A percentile compares a stretch with the other conserved stretches of the same genome.
These are phyloP conservation scores for Puccinia polysora DNA, from an alignment of 1,284 basidiomycete genomes.

Conservation along the genomic window DNA sequence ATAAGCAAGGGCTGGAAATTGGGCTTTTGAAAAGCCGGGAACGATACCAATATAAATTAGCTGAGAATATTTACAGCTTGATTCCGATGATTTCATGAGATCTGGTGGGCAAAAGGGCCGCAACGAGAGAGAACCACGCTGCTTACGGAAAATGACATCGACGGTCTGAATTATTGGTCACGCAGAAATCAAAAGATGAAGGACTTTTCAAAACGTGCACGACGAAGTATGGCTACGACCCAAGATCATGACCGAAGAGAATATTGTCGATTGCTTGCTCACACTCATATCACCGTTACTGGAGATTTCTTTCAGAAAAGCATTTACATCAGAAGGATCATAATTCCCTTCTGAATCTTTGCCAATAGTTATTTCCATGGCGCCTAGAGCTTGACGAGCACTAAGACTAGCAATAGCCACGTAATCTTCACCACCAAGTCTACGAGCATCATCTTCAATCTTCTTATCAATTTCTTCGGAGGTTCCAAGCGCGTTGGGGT, in stretches of 20 bases:
- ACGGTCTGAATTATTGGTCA: slow-evolving; percentile 47
- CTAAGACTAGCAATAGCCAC: slow-evolving; percentile 51
- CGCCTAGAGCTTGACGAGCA: slow-evolving; percentile 50
- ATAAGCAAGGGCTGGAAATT: slow-evolving; percentile 52
- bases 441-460: slow-evolving; percentile 50
- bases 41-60: too few relatives aligned
- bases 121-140: background rate
- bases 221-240: background rate
- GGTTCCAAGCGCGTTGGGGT: slow-evolving; percentile 47
- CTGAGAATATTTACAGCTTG: too few relatives aligned
- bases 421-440: slow-evolving; percentile 50
- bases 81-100: too few relatives aligned
- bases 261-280: too few relatives aligned
- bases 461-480: slow-evolving; percentile 48
- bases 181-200: background rate
- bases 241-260: background rate
- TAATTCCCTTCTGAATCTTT: slow-evolving; percentile 43
- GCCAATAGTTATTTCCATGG: slow-evolving; percentile 50
- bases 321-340: slow-evolving; percentile 49
- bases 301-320: slow-evolving; percentile 52
- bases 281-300: slow-evolving; percentile 52
- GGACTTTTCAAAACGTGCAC: background rate
- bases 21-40: slow-evolving; percentile 41
- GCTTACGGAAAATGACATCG: slow-evolving; percentile 51
- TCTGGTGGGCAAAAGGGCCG: too few relatives aligned